A percentile compares a stretch with the other conserved stretches of the same genome.
Evolutionary conservation across 2,329 filamentous ascomycete species (phyloP).

Genomic region (Incumbomyces delicatus): DNA sequence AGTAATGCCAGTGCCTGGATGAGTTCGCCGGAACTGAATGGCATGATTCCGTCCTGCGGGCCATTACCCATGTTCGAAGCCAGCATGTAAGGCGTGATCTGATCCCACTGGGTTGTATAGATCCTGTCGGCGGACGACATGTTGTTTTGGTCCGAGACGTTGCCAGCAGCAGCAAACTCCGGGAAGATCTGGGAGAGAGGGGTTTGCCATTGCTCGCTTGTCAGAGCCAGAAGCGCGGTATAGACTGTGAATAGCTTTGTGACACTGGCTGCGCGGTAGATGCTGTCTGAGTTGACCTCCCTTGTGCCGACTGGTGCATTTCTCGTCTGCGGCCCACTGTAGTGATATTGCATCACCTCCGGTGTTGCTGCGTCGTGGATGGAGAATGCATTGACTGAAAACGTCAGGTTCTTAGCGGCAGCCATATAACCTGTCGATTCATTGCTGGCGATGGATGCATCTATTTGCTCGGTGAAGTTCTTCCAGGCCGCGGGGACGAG

Average conservation of each 20-base stretch:
- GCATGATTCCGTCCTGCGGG: not conserved
- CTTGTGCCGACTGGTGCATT: slow-evolving; percentile 5
- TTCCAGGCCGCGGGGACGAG: slow-evolving; percentile 26
- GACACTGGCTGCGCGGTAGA: slow-evolving; percentile 28
- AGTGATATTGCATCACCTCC: slow-evolving; percentile 9
- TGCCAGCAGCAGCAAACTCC: slow-evolving; percentile 26
- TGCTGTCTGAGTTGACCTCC: slow-evolving; percentile 16
- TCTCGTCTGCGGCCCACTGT: slow-evolving; percentile 5
- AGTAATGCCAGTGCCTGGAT: not conserved
- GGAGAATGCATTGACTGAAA: slow-evolving; percentile 33
- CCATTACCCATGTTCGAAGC: slow-evolving; percentile 32
- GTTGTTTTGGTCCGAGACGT: slow-evolving; percentile 16
- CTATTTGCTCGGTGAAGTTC: slow-evolving; percentile 23
- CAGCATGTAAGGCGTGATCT: slow-evolving; percentile 38
- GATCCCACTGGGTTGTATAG: slow-evolving; percentile 34
- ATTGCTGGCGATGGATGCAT: not conserved
- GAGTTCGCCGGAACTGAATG: too few relatives aligned
- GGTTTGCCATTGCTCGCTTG: slow-evolving; percentile 28
- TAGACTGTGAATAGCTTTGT: slow-evolving; percentile 32
- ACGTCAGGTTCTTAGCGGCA: slow-evolving; percentile 26
- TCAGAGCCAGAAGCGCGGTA: slow-evolving; percentile 26
- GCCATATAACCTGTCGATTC: not conserved
- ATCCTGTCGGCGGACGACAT: not conserved
- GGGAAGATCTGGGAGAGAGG: slow-evolving; percentile 32
- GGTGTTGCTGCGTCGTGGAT: slow-evolving; percentile 25